Evolutionary conservation across 176 grass and related monocot species (phyloP).

Genomic region (Triticum monococcum): DNA sequence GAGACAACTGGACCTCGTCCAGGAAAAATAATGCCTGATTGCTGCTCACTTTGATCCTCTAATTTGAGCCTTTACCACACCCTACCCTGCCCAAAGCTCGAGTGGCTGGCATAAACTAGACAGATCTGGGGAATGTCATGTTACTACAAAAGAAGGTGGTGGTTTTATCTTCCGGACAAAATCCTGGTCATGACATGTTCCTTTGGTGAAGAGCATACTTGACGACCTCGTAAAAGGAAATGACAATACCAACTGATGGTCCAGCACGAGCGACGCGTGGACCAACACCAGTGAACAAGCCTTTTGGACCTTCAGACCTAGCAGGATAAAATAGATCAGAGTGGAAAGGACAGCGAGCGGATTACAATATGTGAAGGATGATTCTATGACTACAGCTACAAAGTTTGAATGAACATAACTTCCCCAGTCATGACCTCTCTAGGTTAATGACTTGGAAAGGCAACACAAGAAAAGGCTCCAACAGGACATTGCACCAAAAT

Average conservation of each 20-base stretch:
- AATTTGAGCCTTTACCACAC: neutral
- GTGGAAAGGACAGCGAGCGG: neutral
- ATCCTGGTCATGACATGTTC: constrained; percentile 28
- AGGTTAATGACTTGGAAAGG: neutral
- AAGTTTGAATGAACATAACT: neutral
- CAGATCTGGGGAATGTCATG: neutral
- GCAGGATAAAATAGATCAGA: constrained; percentile 22
- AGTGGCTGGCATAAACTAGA: neutral
- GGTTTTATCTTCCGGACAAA: neutral
- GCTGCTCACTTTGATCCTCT: constrained; percentile 15
- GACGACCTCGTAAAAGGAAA: constrained; percentile 93
- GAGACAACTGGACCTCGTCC: neutral
- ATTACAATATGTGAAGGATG: neutral
- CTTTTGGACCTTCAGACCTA: constrained; percentile 74
- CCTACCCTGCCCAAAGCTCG: neutral
- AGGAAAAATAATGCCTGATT: constrained; percentile 2
- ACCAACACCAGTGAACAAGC: constrained; percentile 77
- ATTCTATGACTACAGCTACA: neutral
- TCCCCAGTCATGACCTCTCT: neutral
- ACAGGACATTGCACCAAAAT: neutral
- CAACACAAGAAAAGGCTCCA: neutral
- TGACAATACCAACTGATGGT: constrained; percentile 90
- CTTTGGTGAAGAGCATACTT: constrained; percentile 77
- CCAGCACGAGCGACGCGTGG: constrained; percentile 89
- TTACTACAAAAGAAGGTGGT: neutral